Base-by-base conservation (phyloP, 805 yeast species). In the Tetrapisispora phaffii region DNA sequence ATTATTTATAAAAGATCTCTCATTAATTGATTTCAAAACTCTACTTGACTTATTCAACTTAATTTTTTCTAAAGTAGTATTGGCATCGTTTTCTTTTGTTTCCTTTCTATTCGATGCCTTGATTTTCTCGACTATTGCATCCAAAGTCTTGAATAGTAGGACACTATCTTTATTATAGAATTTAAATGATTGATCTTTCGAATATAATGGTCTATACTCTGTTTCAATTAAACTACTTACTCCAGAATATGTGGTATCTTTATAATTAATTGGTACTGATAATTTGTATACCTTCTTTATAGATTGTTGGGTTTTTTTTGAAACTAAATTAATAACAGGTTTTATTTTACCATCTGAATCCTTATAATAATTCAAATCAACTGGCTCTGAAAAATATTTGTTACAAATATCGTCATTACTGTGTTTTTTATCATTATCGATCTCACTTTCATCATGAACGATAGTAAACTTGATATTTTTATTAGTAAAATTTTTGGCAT, bases 161-260 rank as follows among this genome's bases (percentile, higher is more conserved):
- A 38, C 32, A 17, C 28, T 16, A 26, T 28, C 33, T 7, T 52
- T 48, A 17, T 44, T 44, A 12, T 47, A 43, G 13, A 47, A 26
- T n/a, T 45, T 47, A 13, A 55, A 43, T 17, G 58, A 55, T 38
- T 53, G 55, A 10, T 29, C 32, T 15, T 37, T 31, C 31, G 48
- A 39, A 44, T 47, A 50, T 20, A 34, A 28, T 7, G 40, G 31
- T 19, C 44, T 40, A 36, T 50, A 47, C 17, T 28, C 36, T 12
- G 41, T 24, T 15, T 49, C 51, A 35, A 53, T 53, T 16, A 47
- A 35, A n/a, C 36, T 33, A 15, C 39, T 39, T 2, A 46, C 29
- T 19, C 44, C 47, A 10, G 39, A 38, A 36, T 42, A 42, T 16
- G 44, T 31, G 9, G 32, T 23, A 5, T 21, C 19, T 16, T 45